A percentile compares a stretch with the other conserved stretches of the same genome.
Evolutionary conservation across 805 yeast species (phyloP).

Genomic region (Saccharomycopsis capsularis): DNA sequence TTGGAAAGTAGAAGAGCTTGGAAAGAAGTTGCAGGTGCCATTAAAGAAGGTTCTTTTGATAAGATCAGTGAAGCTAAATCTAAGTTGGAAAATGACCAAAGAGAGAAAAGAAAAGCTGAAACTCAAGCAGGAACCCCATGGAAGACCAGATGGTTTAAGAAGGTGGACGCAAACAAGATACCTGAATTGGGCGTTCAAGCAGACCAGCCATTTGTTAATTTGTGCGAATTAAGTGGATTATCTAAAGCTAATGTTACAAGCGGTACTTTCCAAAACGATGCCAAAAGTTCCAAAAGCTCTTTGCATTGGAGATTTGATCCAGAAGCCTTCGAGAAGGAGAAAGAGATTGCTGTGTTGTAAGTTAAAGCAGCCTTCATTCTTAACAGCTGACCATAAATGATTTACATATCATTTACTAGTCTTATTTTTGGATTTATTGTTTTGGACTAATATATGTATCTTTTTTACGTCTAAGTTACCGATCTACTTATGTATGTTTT

Average conservation of each 20-base stretch:
- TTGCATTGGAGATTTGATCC: slow-evolving; percentile 66
- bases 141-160: slow-evolving; percentile 79
- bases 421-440: no score
- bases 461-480: no score
- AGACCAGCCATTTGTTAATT: slow-evolving; percentile 32
- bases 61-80: slow-evolving; percentile 70
- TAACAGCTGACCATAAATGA: no score
- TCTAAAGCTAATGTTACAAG: slow-evolving; percentile 62
- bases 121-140: slow-evolving; percentile 55
- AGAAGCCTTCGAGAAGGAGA: slow-evolving; percentile 49
- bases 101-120: slow-evolving; percentile 74
- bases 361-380: no score
- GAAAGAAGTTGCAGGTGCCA: slow-evolving; percentile 84
- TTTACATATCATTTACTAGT: no score
- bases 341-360: slow-evolving; percentile 36
- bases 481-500: no score
- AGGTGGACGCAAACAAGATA: slow-evolving; percentile 30
- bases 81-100: slow-evolving; percentile 73
- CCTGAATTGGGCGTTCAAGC: slow-evolving; percentile 28
- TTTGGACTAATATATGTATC: no score
- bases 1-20: slow-evolving; percentile 88
- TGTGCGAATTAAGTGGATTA: slow-evolving; percentile 45
- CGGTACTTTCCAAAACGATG: slow-evolving; percentile 44
- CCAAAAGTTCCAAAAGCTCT: slow-evolving; percentile 27
- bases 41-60: slow-evolving; percentile 66